Conservation (phyloP, 1,284 basidiomycete genomes). For the Exsudoporus floridanus region DNA sequence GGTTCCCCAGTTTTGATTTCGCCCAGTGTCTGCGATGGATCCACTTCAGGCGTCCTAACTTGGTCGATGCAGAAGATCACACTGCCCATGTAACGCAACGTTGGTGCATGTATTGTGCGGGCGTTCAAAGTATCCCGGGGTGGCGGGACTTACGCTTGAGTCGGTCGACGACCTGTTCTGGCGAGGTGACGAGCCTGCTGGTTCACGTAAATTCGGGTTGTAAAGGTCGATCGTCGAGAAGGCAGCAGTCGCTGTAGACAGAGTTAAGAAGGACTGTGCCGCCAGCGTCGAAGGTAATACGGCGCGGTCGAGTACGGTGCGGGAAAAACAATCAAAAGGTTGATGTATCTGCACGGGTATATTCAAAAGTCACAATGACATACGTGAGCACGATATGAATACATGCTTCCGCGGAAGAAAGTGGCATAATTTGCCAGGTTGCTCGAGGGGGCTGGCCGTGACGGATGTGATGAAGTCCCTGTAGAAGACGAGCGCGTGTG, state of each 20-base stretch:
- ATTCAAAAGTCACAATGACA: too few species aligned
- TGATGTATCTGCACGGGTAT: neutral
- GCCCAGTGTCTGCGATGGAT: constrained; percentile 36
- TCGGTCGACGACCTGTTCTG: constrained; percentile 2
- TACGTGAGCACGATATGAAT: too few species aligned
- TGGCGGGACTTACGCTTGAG: constrained; percentile 11
- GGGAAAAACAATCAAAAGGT: neutral
- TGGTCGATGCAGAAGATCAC: constrained; percentile 3
- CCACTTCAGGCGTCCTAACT: constrained; percentile 24
- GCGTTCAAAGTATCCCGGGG: constrained; percentile 14
- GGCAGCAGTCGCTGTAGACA: neutral
- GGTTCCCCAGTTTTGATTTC: too few species aligned
- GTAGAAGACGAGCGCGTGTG: too few species aligned
- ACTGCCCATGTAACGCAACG: constrained; percentile 13
- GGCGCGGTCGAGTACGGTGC: neutral
- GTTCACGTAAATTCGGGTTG: neutral
- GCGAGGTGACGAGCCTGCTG: neutral
- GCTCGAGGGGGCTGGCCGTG: too few species aligned
- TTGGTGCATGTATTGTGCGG: constrained; percentile 17
- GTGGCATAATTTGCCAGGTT: too few species aligned
- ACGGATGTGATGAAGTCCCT: too few species aligned
- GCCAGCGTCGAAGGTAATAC: neutral
- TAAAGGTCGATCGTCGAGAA: neutral
- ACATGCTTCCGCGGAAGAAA: too few species aligned
- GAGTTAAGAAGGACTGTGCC: neutral